phyloP scores from a whole-genome alignment of 2,329 filamentous ascomycete species.

The Hymenotorrendiella dingleyae region DNA sequence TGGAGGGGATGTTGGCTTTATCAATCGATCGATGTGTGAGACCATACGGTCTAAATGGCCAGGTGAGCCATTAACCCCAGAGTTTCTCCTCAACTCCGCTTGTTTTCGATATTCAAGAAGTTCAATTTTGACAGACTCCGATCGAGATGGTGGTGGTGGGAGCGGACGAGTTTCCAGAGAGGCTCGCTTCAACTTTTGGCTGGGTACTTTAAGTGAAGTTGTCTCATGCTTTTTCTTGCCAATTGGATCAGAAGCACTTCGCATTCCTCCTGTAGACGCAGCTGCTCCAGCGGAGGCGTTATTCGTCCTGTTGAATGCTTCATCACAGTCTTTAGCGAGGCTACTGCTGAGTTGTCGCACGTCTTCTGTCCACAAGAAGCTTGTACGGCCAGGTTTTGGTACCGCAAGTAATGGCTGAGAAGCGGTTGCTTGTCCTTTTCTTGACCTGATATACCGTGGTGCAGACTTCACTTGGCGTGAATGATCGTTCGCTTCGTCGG shows the following conservation, averaged over 20 bases:
- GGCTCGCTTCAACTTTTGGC: conserved; percentile 8
- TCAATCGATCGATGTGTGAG: conserved; percentile 51
- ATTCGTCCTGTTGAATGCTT: conserved; percentile 74
- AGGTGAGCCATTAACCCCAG: conserved; percentile 31
- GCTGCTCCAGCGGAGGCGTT: neutral
- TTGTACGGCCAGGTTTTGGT: conserved; percentile 16
- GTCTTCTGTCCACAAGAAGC: conserved; percentile 59
- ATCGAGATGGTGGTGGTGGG: conserved; percentile 26
- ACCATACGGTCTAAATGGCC: conserved; percentile 54
- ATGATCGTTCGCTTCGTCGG: conserved; percentile 18
- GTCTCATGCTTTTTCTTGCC: neutral
- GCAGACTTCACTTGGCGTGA: conserved; percentile 17
- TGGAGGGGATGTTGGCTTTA: conserved; percentile 34
- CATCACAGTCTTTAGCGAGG: conserved; percentile 84
- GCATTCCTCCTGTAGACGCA: neutral
- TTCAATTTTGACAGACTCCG: conserved; percentile 27
- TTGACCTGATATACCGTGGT: conserved; percentile 27
- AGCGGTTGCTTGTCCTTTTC: conserved; percentile 15
- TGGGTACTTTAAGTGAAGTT: neutral
- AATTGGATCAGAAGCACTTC: neutral
- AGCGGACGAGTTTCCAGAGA: conserved; percentile 25
- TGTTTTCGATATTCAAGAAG: conserved; percentile 26
- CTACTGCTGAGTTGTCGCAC: conserved; percentile 77
- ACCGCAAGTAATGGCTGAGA: conserved; percentile 7
- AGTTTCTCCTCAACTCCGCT: conserved; percentile 25